Evolutionary conservation across 164 flowering plant species (phyloP), one percentile per base, ranked within the genome.

Genomic region (Tetrastigma voinierianum): DNA sequence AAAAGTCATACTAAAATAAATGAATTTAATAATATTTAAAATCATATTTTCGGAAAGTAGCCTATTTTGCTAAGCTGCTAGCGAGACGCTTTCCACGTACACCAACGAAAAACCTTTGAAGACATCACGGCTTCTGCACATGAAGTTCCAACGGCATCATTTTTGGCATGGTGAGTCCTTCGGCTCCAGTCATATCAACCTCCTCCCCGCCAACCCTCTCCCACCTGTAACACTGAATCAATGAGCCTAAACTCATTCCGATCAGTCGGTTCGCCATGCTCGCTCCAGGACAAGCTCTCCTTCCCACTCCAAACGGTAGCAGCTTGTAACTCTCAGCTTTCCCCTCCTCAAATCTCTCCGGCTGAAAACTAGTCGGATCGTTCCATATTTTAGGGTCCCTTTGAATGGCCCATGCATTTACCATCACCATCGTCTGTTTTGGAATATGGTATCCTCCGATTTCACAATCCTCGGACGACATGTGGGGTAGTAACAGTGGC

Each of bases 201-300:
- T 32, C 8, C 1, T 73, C 76, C 14, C 72, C 63, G 2, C 76
- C 59, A 32, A 70, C 32, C 13, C 70, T 72, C 16, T 71, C 72
- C 85, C 85, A 82, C 57, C 75, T 81, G 16, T 79, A 79, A 58
- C 83, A 82, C 56, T 82, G 85, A 54, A 77, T 67, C 43, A 79
- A 3, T 0, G 71, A 49, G 0, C 79, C 83, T 14, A 83, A 40
- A 1, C 58, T 64, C 68, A 76, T 47, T 3, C 67, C 74, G 2
- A 80, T 58, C 46, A 76, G 16, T 2, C 79, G 73, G 55, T 57
- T 70, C 0, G 75, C 82, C 70, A 83, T 56, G 0, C 67, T 72
- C 2, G 60, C 77, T 0, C 83, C 87, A 6, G 83, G 84, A 46
- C 84, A 80, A 1, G 67, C 49, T 57, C 80, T 65, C 62, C 84